phyloP scores from a whole-genome alignment of 208 protist genomes.

The Blastocrithidia nonstop region DNA sequence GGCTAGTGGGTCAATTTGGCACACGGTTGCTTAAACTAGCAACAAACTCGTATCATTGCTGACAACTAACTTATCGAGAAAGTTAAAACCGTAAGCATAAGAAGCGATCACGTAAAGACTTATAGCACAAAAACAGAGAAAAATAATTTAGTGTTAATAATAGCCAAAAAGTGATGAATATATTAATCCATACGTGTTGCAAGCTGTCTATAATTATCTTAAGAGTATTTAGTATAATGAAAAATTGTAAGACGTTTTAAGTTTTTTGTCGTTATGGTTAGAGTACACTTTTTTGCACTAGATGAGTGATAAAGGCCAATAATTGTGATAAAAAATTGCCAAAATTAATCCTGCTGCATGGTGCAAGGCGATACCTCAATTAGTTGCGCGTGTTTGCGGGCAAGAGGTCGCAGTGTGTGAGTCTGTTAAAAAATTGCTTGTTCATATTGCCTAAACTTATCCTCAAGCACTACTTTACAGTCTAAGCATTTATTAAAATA shows the following conservation, averaged over 20 bases:
- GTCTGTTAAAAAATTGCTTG: conserved; percentile 89
- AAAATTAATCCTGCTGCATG: conserved; percentile 94
- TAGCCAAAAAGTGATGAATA: too few species aligned
- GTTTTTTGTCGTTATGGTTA: conserved; percentile 98
- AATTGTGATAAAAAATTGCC: conserved; percentile 79
- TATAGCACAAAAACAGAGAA: conserved; percentile 6
- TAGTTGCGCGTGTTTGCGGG: conserved; percentile 97
- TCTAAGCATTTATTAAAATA: conserved; percentile 93
- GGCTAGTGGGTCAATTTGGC: conserved; percentile 95
- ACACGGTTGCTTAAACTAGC: conserved; percentile 94
- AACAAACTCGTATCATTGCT: conserved; percentile 53
- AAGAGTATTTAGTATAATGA: conserved; percentile 64
- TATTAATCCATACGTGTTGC: too few species aligned
- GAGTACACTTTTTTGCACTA: conserved; percentile 40
- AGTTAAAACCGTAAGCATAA: background rate
- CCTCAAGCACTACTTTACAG: conserved; percentile 99
- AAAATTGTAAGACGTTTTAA: conserved; percentile 94
- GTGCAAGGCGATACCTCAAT: conserved; percentile 99
- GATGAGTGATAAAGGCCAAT: background rate
- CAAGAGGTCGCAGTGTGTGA: conserved; percentile 71
- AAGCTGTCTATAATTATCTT: conserved; percentile 93
- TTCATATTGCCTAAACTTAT: conserved; percentile 90
- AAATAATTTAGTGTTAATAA: too few species aligned
- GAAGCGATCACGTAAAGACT: background rate
- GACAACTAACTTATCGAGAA: conserved; percentile 2